Base-by-base conservation (phyloP, 2,329 filamentous ascomycete genomes). In the Paracoccidioides brasiliensis region DNA sequence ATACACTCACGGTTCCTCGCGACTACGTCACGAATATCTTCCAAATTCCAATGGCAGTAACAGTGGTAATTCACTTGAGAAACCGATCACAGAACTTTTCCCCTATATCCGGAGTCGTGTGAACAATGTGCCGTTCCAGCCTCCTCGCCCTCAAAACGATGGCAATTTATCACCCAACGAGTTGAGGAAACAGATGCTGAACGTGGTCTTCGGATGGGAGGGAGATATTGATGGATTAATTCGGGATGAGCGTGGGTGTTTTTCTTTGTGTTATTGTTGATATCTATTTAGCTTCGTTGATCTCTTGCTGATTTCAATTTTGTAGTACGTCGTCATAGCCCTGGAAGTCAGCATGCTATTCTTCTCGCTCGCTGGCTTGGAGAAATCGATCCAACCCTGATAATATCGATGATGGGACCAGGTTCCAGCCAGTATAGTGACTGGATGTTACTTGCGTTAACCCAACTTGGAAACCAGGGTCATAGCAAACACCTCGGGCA, bases 361-460 rank as follows among this genome's bases (percentile, higher is more conserved):
- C 78, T 97, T 42, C 78, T 98, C 4, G 80, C 88, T 1, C 95
- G 94, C 70, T 98, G 93, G 93, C 80, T 98, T 0, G 90, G 90
- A 12, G 87, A 95, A 59, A 82, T 88, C 41, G 84, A 89, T 57
- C 80, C 85, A 0, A 89, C 95, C 64, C 79, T 89, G 43, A 87
- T 95, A 80, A 80, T 83, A 9, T 82, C 87, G 2, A 87, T 85
- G 74, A 73, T 83, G 41, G 75, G 82, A 45, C 86, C 89, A 0
- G 83, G 91, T 61, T 85, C 88, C n/a, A 90, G 93, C 80, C 91
- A 89, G 8, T 89, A 87, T 2, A 88, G 88, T 0, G 93, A 97
- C 70, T 98, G 93, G 93, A 96, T 98, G 89, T 74, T 97, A 57
- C 75, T 98, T 40, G 91, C 93, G 9, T 73, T 98, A 53, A 95